These are phyloP conservation scores for Rhizophlyctis rosea DNA, from an alignment of 192 early-diverging fungal genomes.

Conservation along the genomic window DNA sequence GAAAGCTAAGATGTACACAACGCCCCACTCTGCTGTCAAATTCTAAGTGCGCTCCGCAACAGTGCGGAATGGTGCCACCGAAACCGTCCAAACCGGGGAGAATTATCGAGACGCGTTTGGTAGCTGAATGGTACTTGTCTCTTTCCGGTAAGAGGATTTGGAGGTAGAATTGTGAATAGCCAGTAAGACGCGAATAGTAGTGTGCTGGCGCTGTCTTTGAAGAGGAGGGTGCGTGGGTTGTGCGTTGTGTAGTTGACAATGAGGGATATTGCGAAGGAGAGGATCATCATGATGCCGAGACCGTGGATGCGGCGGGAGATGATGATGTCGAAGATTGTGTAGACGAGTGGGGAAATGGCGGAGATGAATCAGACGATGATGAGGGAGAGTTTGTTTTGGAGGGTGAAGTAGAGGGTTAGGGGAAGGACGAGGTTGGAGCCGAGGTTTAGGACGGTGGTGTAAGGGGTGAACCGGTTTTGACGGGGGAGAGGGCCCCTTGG, in stretches of 20 bases:
- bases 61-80: too few species aligned
- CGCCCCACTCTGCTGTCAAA: too few species aligned
- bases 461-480: too few species aligned
- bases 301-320: neutral
- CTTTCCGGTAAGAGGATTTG: too few species aligned
- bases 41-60: too few species aligned
- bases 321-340: neutral
- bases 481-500: too few species aligned
- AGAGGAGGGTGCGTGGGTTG: slow-evolving; percentile 4
- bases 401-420: slow-evolving; percentile 3
- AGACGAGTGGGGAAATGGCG: neutral
- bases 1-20: too few species aligned
- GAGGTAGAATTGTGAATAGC: too few species aligned
- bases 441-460: too few species aligned
- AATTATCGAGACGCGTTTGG: too few species aligned
- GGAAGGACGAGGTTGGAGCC: slow-evolving; percentile 8
- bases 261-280: neutral
- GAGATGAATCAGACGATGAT: slow-evolving; percentile 2
- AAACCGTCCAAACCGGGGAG: too few species aligned
- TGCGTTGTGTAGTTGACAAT: neutral
- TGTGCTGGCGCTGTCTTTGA: slow-evolving; percentile 1
- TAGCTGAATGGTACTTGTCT: too few species aligned
- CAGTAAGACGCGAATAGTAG: slow-evolving; percentile 7
- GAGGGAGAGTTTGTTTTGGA: neutral
- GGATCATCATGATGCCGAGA: slow-evolving; percentile 3